Evolutionary conservation across 2,329 filamentous ascomycete species (phyloP), one percentile per base, ranked within the genome.

Genomic region (Tolypocladium pustulatum): DNA sequence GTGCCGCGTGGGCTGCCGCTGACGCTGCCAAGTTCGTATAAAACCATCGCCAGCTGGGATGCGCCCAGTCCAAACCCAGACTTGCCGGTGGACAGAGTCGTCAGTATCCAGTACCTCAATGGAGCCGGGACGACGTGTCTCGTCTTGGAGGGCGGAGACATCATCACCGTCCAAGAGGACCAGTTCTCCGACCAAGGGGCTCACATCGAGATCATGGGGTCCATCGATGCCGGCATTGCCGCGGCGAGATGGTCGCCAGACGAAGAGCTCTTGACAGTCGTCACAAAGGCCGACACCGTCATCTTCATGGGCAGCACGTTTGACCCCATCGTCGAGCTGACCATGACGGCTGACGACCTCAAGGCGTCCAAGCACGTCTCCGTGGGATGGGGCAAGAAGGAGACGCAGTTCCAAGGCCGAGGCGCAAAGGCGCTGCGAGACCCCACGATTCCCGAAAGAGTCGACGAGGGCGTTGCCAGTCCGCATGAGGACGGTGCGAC

Each of bases 311-410:
- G 91, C 58, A 83, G 91, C 62, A 85, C 87, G 32, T 96, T 97
- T 64, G 93, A 97, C 65, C 87, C 87, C 59, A 85, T 96, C 49
- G 84, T 88, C 38, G 89, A 92, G 72, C 81, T 89, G 57, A 76
- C 80, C 38, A 85, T 97, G 71, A 84, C 82, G 0, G 70, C 78
- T 0, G 90, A 92, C 52, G 93, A 96, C 72, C 81, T 96, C 62
- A 88, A 88, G 65, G 84, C 85, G n/a, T 97, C 89, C 32, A 94
- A 88, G 71, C 92, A 97, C 76, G 94, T 97, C 59, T 95, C 91
- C 25, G 93, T 99, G 27, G 94, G 94, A 55, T 99, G 94, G 94
- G 94, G 94, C 60, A 97, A 97, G 77, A 91, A 89, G 70, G 94
- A 99, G 74, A 99, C 94, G 0, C 94, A 99, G 71, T 99, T 99